These are phyloP conservation scores for Rhododendron mucronatum DNA, from an alignment of 148 eudicot species.

Conservation along the genomic window DNA sequence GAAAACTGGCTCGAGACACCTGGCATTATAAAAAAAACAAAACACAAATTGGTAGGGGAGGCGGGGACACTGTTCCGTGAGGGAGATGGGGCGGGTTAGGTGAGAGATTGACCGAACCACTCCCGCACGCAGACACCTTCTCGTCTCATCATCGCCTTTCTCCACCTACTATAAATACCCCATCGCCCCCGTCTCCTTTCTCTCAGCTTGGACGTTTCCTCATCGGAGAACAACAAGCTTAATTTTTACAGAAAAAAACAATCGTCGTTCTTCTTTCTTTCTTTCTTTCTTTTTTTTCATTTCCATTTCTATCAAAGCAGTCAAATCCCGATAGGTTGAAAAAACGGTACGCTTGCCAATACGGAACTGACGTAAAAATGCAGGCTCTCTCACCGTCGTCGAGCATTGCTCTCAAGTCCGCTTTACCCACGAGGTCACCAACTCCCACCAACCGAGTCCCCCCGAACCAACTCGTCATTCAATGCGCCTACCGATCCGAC, in stretches of 20 bases:
- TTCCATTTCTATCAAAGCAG: background rate
- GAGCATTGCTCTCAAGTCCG: slow-evolving; percentile 21
- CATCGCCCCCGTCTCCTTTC: background rate
- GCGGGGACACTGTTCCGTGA: background rate
- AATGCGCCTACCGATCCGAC: slow-evolving; percentile 31
- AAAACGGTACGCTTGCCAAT: no score
- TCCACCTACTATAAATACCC: slow-evolving; percentile 23
- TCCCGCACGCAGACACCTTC: slow-evolving; percentile 26
- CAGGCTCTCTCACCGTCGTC: slow-evolving; percentile 45
- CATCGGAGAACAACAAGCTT: slow-evolving; percentile 44
- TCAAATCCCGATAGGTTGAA: no score
- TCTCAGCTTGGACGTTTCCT: background rate
- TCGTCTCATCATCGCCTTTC: slow-evolving; percentile 1
- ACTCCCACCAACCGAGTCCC: slow-evolving; percentile 9
- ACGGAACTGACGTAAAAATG: slow-evolving; percentile 19
- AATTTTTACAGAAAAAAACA: background rate
- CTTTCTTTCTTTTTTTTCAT: no score
- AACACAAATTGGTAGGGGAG: no score
- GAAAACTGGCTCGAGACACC: no score
- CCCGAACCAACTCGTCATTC: slow-evolving; percentile 30
- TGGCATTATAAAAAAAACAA: no score
- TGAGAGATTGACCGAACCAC: slow-evolving; percentile 56
- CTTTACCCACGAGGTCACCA: slow-evolving; percentile 3
- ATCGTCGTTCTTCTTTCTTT: background rate
- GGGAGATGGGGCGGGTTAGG: slow-evolving; percentile 29